A percentile compares a stretch with the other conserved stretches of the same genome.
These are phyloP conservation scores for Hepatocystis sp. DNA, from an alignment of 169 alveolate species.

Conservation along the genomic window DNA sequence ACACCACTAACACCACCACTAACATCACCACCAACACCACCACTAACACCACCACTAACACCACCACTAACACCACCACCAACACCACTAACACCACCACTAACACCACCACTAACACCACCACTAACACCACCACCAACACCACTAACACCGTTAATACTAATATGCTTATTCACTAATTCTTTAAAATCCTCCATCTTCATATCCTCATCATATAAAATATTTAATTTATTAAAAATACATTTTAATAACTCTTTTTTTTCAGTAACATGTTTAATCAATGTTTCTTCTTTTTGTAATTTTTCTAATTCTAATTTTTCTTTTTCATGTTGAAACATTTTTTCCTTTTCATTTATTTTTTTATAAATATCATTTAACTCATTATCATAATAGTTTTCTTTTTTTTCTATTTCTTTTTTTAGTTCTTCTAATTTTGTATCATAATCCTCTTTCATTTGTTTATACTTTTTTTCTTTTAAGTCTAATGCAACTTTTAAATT, in stretches of 20 bases:
- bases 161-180: too few relatives aligned
- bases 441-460: slow-evolving; percentile 20
- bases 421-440: slow-evolving; percentile 7
- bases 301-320: slow-evolving; percentile 24
- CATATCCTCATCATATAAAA: slow-evolving; percentile 16
- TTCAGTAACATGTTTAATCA: slow-evolving; percentile 15
- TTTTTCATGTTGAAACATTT: slow-evolving; percentile 6
- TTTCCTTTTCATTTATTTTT: slow-evolving; percentile 30
- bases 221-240: slow-evolving; percentile 15
- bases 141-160: too few relatives aligned
- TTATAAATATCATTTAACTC: slow-evolving; percentile 21
- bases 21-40: too few relatives aligned
- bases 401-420: slow-evolving; percentile 8
- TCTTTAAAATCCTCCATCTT: slow-evolving; percentile 10
- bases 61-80: too few relatives aligned
- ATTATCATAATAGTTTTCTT: slow-evolving; percentile 13
- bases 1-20: too few relatives aligned
- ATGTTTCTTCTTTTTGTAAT: slow-evolving; percentile 30
- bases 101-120: too few relatives aligned
- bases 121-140: too few relatives aligned
- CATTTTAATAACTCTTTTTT: slow-evolving; percentile 7
- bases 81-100: too few relatives aligned
- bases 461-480: slow-evolving; percentile 10
- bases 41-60: too few relatives aligned
- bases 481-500: slow-evolving; percentile 2